A percentile compares a stretch with the other conserved stretches of the same genome.
Conservation (phyloP, 2,329 filamentous ascomycete genomes). For the Leptodontidium sp. region DNA sequence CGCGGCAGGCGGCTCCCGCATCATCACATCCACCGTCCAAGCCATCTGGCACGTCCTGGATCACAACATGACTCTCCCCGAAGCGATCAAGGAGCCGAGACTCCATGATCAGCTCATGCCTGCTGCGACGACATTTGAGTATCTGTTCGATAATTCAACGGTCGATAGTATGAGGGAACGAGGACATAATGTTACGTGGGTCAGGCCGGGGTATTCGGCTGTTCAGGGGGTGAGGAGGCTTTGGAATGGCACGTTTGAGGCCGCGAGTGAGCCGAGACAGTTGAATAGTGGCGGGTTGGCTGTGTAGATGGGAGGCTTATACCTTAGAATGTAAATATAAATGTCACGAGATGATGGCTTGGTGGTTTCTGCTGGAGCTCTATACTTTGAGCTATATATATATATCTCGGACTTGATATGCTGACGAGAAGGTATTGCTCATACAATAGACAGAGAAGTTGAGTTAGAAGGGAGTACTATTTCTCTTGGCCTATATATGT, state of each 20-base stretch:
- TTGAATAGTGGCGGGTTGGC: constrained; percentile 56
- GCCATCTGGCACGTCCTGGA: constrained; percentile 78
- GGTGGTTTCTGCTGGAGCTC: too few relatives aligned
- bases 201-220: constrained; percentile 68
- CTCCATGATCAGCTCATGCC: constrained; percentile 87
- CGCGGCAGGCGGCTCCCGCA: constrained; percentile 82
- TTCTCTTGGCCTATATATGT: too few relatives aligned
- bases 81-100: constrained; percentile 72
- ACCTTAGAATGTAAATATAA: not conserved
- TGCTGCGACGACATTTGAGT: constrained; percentile 73
- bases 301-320: constrained; percentile 2
- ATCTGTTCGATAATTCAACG: constrained; percentile 69
- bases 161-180: constrained; percentile 67
- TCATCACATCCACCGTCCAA: constrained; percentile 82
- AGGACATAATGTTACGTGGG: constrained; percentile 78
- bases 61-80: constrained; percentile 61
- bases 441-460: too few relatives aligned
- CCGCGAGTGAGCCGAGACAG: constrained; percentile 79
- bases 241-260: constrained; percentile 73
- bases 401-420: too few relatives aligned
- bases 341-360: not conserved
- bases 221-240: constrained; percentile 74
- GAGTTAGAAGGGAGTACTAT: too few relatives aligned
- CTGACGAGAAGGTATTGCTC: too few relatives aligned
- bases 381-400: too few relatives aligned